These are phyloP conservation scores for Trifolium fragiferum DNA, from an alignment of 306 rosid species.

Conservation along the genomic window DNA sequence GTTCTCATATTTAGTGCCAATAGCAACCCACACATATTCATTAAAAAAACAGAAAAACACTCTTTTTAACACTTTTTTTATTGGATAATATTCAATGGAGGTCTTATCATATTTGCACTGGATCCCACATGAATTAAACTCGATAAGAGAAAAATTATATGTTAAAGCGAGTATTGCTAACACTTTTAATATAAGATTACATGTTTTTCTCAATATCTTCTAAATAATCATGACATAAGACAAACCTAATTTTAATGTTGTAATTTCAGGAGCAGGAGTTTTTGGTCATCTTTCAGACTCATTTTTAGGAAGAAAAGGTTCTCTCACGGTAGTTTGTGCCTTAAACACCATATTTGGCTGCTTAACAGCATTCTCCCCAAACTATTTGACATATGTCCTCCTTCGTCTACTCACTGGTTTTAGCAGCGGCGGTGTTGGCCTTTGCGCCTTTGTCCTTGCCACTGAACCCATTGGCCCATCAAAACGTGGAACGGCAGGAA, in stretches of 20 bases:
- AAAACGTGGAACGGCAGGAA: slow-evolving; percentile 71
- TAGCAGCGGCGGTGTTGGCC: slow-evolving; percentile 86
- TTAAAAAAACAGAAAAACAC: too few species aligned
- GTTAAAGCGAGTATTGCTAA: too few species aligned
- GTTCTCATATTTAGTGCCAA: too few species aligned
- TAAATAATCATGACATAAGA: background rate
- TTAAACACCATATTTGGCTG: slow-evolving; percentile 72
- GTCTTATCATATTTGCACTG: too few species aligned
- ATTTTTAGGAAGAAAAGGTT: slow-evolving; percentile 78
- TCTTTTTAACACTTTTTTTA: too few species aligned
- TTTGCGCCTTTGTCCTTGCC: slow-evolving; percentile 82
- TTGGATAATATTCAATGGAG: too few species aligned
- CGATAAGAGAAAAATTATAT: too few species aligned
- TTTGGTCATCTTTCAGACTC: slow-evolving; percentile 94
- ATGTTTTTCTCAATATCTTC: too few species aligned
- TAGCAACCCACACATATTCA: too few species aligned
- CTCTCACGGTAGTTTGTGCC: slow-evolving; percentile 68
- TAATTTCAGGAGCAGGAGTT: slow-evolving; percentile 75
- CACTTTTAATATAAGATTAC: too few species aligned
- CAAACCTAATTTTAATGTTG: background rate
- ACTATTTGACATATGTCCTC: slow-evolving; percentile 56
- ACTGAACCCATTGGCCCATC: slow-evolving; percentile 79
- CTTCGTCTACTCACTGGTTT: slow-evolving; percentile 88
- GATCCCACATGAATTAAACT: too few species aligned
- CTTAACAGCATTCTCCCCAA: slow-evolving; percentile 70